Evolutionary conservation across 495 filamentous ascomycete species (phyloP), one percentile per base, ranked within the genome.

Genomic region (Xanthoparmelia taractica): DNA sequence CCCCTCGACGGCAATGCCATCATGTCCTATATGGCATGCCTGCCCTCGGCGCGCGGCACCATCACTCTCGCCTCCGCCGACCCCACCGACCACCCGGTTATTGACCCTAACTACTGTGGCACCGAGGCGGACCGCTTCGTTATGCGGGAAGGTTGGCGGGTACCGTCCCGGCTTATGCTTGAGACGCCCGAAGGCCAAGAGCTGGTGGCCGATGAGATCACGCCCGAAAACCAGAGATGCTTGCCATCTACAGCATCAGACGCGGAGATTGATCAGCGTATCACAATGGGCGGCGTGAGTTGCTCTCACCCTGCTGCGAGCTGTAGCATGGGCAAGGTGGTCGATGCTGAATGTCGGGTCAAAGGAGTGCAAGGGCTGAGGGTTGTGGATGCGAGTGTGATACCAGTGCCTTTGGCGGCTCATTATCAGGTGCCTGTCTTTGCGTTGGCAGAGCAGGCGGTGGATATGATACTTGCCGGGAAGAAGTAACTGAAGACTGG

Each of bases 41-140:
- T 72, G 10, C 73, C 74, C 15, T 77, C 78, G 15, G 76, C 76
- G 0, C 68, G 75, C 6, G 79, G 79, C 23, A 71, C 70, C 0
- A 72, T 80, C 15, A 77, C 73, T 0, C 67, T 81, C 15, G 55
- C 69, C 0, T 77, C 74, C 2, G 69, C 48, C 1, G 69, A 80
- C 47, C 67, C 74, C 0, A 56, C 45, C 15, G 70, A 67, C 1
- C 8, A 65, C 0, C 78, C 79, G 0, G 17, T 74, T 11, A 70
- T 79, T n/a, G 74, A 80, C 59, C 76, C 77, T 1, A 76, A 79
- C 45, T 78, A 75, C 57, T 73, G 72, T 50, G 68, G 64, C 0
- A 80, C 76, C 0, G 73, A 63, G 17, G 34, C 45, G 3, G 64
- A 66, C 43, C 59, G 60, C 25, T 36, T 38, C 10, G 25, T 64